These are phyloP conservation scores for Termitomyces sp. DNA, from an alignment of 1,284 basidiomycete species.

Conservation along the genomic window DNA sequence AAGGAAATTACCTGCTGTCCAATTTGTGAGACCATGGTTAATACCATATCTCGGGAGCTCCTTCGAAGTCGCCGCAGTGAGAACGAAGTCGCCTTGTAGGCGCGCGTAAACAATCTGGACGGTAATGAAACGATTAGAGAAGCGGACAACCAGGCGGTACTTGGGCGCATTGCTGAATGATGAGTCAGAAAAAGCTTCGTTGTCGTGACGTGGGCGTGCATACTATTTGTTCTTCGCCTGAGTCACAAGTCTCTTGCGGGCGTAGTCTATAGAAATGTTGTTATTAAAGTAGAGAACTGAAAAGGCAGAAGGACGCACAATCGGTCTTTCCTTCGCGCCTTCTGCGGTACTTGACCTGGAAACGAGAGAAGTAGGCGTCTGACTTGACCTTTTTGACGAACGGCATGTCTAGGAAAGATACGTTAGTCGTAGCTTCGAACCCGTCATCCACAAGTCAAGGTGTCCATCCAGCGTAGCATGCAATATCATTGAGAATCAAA, in stretches of 20 bases:
- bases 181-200: neutral
- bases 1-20: slow-evolving; percentile 73
- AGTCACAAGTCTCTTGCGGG: slow-evolving; percentile 90
- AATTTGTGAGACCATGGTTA: slow-evolving; percentile 98
- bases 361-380: slow-evolving; percentile 94
- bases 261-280: slow-evolving; percentile 66
- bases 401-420: slow-evolving; percentile 57
- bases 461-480: slow-evolving; percentile 19
- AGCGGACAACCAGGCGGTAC: slow-evolving; percentile 97
- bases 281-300: neutral
- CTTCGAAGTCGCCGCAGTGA: slow-evolving; percentile 82
- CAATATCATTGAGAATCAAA: neutral
- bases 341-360: slow-evolving; percentile 96
- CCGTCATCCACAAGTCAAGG: slow-evolving; percentile 30
- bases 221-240: slow-evolving; percentile 99
- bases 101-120: slow-evolving; percentile 96
- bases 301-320: slow-evolving; percentile 46
- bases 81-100: slow-evolving; percentile 93
- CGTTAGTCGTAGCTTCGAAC: slow-evolving; percentile 11
- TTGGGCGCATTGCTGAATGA: slow-evolving; percentile 82
- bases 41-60: slow-evolving; percentile 97
- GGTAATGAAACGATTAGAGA: slow-evolving; percentile 92
- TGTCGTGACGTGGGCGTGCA: slow-evolving; percentile 17
- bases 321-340: slow-evolving; percentile 98
- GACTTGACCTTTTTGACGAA: slow-evolving; percentile 88